A percentile compares a stretch with the other conserved stretches of the same genome.
These are phyloP conservation scores for Neofusicoccum sp. DNA, from an alignment of 2,329 filamentous ascomycete genomes.

Conservation along the genomic window DNA sequence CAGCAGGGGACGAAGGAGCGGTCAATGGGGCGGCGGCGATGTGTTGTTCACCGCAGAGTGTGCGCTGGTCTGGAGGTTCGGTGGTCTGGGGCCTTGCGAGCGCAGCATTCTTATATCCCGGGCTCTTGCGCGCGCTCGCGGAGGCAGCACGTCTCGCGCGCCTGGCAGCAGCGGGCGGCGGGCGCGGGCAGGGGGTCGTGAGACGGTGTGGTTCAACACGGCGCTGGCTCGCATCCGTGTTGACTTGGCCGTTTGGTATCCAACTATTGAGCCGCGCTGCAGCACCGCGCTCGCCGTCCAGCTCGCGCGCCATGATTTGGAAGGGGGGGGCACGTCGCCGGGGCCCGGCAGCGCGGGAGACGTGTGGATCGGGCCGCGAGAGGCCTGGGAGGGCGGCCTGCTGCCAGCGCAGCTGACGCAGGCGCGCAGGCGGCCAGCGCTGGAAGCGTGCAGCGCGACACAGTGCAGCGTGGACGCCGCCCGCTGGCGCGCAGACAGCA, in stretches of 20 bases:
- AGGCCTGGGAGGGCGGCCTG: not conserved
- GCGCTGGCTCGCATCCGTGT: not conserved
- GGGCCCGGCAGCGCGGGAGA: conserved; percentile 15
- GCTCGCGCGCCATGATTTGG: conserved; percentile 17
- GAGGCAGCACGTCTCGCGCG: not conserved
- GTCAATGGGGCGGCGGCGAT: conserved; percentile 10
- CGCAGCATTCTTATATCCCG: conserved; percentile 16
- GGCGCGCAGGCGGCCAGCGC: conserved; percentile 1
- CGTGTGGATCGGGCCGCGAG: conserved; percentile 18
- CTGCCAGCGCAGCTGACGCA: conserved; percentile 21
- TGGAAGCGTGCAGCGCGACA: conserved; percentile 8
- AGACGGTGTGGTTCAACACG: conserved; percentile 22
- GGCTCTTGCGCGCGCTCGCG: not conserved
- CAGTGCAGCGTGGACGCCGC: not conserved
- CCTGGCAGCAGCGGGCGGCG: conserved; percentile 8
- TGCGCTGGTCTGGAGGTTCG: conserved; percentile 24
- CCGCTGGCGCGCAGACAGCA: conserved; percentile 3
- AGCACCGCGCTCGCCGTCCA: conserved; percentile 6
- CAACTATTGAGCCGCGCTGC: conserved; percentile 22
- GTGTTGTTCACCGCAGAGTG: conserved; percentile 8
- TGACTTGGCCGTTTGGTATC: conserved; percentile 21
- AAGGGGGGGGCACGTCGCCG: conserved; percentile 5
- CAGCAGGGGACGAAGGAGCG: conserved; percentile 14
- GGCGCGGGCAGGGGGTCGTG: conserved; percentile 15
- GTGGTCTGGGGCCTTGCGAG: not conserved